Evolutionary conservation across 768 basidiomycete genomes (phyloP), one percentile per base, ranked within the genome.

Genomic region (Hygrophorus pudorinus): DNA sequence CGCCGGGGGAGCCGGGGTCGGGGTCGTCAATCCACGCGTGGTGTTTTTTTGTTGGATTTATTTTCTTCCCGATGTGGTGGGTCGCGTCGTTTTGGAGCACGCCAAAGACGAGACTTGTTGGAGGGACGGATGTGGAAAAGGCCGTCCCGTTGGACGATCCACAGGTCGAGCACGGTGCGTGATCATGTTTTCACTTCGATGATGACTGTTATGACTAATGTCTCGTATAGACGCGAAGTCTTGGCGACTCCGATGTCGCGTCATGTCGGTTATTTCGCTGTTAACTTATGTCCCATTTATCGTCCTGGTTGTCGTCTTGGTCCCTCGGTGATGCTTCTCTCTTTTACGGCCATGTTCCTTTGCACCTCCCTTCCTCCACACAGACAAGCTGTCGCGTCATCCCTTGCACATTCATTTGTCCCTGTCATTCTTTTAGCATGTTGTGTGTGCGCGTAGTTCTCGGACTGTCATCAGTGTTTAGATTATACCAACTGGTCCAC

Each of bases 211-310:
- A 18, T 8, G 12, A 14, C 6, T 28, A 32, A 24, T 32, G 18
- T 36, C 10, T n/a, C 38, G 20, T 47, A 5, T 50, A 87, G 85
- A 88, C 58, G 81, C 84, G 8, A 73, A 67, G 53, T 72, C 75
- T 29, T 88, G 85, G 85, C 76, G 85, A 42, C 66, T 65, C 45
- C 78, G 85, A 41, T 87, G 84, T 65, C 81, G 85, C 35, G 63
- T 84, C 50, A 80, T 85, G 82, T 65, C 77, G 28, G 67, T 59
- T 32, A 59, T 85, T 34, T 83, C 84, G 32, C 51, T 86, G 31
- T 56, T 86, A 58, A 85, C 83, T 16, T 88, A 88, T 59, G 65
- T 86, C 48, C 85, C 85, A 13, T 85, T 88, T 59, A 79, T 88
- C 59, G 66, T 83, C 50, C 75, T 82, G 47, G 66, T 85, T 52